phyloP scores from a whole-genome alignment of 164 flowering plant genomes.

The Dillenia suffruticosa region DNA sequence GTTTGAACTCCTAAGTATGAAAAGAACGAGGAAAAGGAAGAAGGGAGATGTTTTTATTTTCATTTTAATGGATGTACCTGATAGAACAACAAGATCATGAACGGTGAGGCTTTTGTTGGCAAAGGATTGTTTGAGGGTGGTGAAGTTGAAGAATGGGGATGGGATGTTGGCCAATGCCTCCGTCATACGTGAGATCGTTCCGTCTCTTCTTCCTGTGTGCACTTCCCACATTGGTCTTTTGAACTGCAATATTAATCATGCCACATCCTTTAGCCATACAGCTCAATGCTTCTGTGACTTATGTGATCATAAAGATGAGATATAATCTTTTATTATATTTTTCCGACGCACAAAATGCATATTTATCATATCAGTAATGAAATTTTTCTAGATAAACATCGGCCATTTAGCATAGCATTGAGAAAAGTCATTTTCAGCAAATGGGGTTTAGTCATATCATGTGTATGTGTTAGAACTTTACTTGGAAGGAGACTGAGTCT shows the following conservation, averaged over 20 bases:
- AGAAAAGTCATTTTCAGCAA: no score
- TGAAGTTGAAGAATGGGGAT: slow-evolving; percentile 39
- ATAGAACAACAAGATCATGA: slow-evolving; percentile 52
- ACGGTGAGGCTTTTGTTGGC: slow-evolving; percentile 30
- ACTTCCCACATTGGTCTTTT: slow-evolving; percentile 45
- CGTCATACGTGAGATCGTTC: slow-evolving; percentile 32
- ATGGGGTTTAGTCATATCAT: no score
- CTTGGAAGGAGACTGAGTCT: slow-evolving; percentile 59
- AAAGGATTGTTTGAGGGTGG: slow-evolving; percentile 30
- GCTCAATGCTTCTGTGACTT: no score
- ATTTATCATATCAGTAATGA: no score
- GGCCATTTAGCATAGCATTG: no score
- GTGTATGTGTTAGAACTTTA: slow-evolving; percentile 10
- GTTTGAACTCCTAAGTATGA: no score
- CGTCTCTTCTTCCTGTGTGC: slow-evolving; percentile 56
- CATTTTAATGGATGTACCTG: slow-evolving; percentile 23
- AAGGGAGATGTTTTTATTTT: neutral
- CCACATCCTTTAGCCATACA: no score
- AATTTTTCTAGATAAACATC: no score
- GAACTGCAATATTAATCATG: slow-evolving; percentile 27
- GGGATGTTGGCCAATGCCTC: slow-evolving; percentile 44
- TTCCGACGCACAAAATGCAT: no score
- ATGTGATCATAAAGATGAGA: no score
- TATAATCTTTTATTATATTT: no score
- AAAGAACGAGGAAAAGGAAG: no score